phyloP scores from a whole-genome alignment of 352 stramenopile genomes.

The Pythium plurisporium region DNA sequence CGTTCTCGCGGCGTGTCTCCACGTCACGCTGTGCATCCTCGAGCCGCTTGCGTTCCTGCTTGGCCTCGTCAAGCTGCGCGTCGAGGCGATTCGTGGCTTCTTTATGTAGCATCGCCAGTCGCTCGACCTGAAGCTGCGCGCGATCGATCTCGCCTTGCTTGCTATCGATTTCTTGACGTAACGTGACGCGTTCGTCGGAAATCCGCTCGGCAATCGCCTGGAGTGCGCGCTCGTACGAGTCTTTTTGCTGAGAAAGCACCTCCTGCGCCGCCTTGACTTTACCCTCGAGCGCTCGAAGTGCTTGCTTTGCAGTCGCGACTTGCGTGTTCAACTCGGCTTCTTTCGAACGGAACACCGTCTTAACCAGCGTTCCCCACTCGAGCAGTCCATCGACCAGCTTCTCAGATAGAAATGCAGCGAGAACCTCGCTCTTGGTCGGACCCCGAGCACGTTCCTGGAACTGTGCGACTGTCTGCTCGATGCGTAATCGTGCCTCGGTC shows the following conservation, averaged over 20 bases:
- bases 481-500: slow-evolving; percentile 22
- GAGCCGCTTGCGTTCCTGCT: slow-evolving; percentile 46
- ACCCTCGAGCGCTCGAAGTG: slow-evolving; percentile 42
- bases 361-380: slow-evolving; percentile 49
- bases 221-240: slow-evolving; percentile 59
- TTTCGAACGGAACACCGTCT: slow-evolving; percentile 43
- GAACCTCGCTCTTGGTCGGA: slow-evolving; percentile 24
- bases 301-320: slow-evolving; percentile 41
- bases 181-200: slow-evolving; percentile 34
- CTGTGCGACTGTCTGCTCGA: slow-evolving; percentile 36
- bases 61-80: slow-evolving; percentile 48
- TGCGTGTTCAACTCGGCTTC: slow-evolving; percentile 32
- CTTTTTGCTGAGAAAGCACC: slow-evolving; percentile 56
- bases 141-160: slow-evolving; percentile 54
- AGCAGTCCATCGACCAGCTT: slow-evolving; percentile 51
- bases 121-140: slow-evolving; percentile 52
- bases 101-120: slow-evolving; percentile 48
- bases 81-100: slow-evolving; percentile 49
- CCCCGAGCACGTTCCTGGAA: slow-evolving; percentile 42
- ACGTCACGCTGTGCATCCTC: slow-evolving; percentile 36
- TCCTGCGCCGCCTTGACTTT: slow-evolving; percentile 56
- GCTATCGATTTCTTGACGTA: slow-evolving; percentile 55
- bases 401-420: slow-evolving; percentile 44
- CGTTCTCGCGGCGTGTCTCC: slow-evolving; percentile 39
- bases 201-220: slow-evolving; percentile 48